Evolutionary conservation across 2,329 filamentous ascomycete species (phyloP).

Genomic region (Fonsecaea pedrosoi): DNA sequence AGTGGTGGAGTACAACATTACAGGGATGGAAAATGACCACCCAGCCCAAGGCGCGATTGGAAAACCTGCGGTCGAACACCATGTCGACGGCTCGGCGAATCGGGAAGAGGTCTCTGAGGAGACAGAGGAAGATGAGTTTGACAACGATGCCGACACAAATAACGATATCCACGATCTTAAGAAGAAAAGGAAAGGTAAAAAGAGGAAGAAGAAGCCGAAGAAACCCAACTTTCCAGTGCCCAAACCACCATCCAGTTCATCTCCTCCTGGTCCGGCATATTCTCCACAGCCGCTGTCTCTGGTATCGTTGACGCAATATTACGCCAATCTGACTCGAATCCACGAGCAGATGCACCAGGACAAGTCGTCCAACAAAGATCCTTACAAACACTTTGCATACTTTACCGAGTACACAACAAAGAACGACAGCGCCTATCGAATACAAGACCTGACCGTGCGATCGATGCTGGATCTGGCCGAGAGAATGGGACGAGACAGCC

Average conservation of each 20-base stretch:
- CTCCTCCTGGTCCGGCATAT: slow-evolving; percentile 87
- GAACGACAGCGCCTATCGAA: slow-evolving; percentile 73
- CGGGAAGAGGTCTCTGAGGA: slow-evolving; percentile 20
- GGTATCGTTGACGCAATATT: slow-evolving; percentile 86
- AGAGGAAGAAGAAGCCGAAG: slow-evolving; percentile 59
- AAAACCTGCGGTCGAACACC: slow-evolving; percentile 18
- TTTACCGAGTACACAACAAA: slow-evolving; percentile 87
- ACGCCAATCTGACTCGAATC: slow-evolving; percentile 87
- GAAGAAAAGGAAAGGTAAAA: slow-evolving; percentile 55
- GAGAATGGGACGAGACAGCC: slow-evolving; percentile 46
- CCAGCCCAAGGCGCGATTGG: slow-evolving; percentile 33
- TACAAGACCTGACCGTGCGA: slow-evolving; percentile 83
- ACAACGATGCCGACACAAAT: slow-evolving; percentile 3
- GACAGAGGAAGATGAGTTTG: slow-evolving; percentile 43
- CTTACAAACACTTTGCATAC: slow-evolving; percentile 71
- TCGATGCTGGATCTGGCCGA: slow-evolving; percentile 81
- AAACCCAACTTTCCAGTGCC: slow-evolving; percentile 71
- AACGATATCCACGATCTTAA: slow-evolving; percentile 53
- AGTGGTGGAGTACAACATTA: slow-evolving; percentile 95
- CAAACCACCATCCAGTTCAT: slow-evolving; percentile 71
- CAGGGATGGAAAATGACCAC: slow-evolving; percentile 66
- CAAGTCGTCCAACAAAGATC: slow-evolving; percentile 40
- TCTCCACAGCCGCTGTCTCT: slow-evolving; percentile 81
- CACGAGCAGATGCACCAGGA: slow-evolving; percentile 70
- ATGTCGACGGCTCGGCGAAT: neutral